Evolutionary conservation across 352 stramenopile species (phyloP), one percentile per base, ranked within the genome.

Genomic region (Globisporangium carolinianum): DNA sequence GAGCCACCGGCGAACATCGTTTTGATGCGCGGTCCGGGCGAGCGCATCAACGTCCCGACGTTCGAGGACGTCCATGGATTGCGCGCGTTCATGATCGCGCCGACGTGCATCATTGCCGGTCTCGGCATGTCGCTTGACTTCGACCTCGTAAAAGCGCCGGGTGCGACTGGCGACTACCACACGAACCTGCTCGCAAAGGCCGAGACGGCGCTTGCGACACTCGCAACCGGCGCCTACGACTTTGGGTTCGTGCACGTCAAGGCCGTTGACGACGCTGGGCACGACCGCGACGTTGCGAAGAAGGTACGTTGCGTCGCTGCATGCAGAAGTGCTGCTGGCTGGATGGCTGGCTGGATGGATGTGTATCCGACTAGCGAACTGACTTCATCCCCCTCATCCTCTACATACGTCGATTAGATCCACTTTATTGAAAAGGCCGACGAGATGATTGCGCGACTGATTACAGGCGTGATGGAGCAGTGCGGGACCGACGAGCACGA

Each of bases 201-300:
- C 45, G 71, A 92, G 51, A 89, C 74, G 1, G 82, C 86, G 36
- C 51, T 95, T 24, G 49, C 76, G n/a, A 42, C 71, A 41, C 65
- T 95, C 0, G 57, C 18, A 0, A 43, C 67, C 14, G 61, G 57
- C 12, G 51, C 72, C 1, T 89, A 79, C 47, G 83, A 93, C 55
- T 95, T 95, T 60, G 78, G 75, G 0, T 95, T 95, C 63, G 73
- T 95, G 0, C 86, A 95, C 50, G 75, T 94, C 37, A 95, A 95
- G 58, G 86, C 86, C 6, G 86, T 95, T 10, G 86, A 95, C 52
- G 86, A 95, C 61, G 86, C 86, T 48, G 86, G 86, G 7, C 86
- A 95, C 54, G 86, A 95, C 66, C 76, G 83, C 56, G 82, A 93
- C 60, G 83, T 95, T 5, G 68, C 67, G 39, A 91, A 90, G 61